Evolutionary conservation across 805 yeast genomes (phyloP).

Genomic region (Ogataea siamensis): DNA sequence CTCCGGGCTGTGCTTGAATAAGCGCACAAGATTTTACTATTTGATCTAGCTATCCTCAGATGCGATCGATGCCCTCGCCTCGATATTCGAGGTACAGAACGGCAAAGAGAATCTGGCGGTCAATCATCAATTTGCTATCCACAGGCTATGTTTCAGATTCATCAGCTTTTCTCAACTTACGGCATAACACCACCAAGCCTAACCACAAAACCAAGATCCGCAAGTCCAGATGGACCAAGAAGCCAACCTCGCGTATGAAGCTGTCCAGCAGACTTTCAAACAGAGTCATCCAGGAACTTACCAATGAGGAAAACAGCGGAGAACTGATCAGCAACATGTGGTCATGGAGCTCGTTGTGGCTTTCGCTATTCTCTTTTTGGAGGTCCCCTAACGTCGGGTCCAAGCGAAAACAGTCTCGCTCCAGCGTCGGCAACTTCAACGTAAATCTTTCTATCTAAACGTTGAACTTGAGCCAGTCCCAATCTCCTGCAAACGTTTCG

Average conservation of each 20-base stretch:
- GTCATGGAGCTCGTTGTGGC: conserved; percentile 23
- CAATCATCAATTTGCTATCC: conserved; percentile 31
- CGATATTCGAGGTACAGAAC: conserved; percentile 35
- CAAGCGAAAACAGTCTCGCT: conserved; percentile 5
- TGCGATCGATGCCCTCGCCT: conserved; percentile 39
- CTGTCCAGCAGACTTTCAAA: conserved; percentile 23
- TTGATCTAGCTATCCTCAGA: conserved; percentile 10
- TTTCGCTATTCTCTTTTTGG: conserved; percentile 19
- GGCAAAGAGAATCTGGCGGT: conserved; percentile 32
- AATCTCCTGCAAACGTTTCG: conserved; percentile 34
- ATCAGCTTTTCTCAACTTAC: conserved; percentile 27
- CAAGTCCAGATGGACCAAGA: conserved; percentile 31
- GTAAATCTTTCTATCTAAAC: conserved; percentile 22
- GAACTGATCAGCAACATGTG: conserved; percentile 19
- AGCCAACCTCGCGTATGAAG: conserved; percentile 31
- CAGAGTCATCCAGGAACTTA: conserved; percentile 25
- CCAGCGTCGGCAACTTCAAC: conserved; percentile 19
- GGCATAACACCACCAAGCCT: conserved; percentile 22
- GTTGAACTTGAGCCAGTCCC: conserved; percentile 39
- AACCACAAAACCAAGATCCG: conserved; percentile 31
- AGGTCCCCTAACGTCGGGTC: conserved; percentile 13
- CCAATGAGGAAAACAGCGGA: conserved; percentile 19
- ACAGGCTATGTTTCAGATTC: conserved; percentile 37
- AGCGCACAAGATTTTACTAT: conserved; percentile 13
- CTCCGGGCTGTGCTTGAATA: conserved; percentile 14